Base-by-base conservation (phyloP, 2,329 filamentous ascomycete genomes). In the Chrysoporthe deuterocubensis region DNA sequence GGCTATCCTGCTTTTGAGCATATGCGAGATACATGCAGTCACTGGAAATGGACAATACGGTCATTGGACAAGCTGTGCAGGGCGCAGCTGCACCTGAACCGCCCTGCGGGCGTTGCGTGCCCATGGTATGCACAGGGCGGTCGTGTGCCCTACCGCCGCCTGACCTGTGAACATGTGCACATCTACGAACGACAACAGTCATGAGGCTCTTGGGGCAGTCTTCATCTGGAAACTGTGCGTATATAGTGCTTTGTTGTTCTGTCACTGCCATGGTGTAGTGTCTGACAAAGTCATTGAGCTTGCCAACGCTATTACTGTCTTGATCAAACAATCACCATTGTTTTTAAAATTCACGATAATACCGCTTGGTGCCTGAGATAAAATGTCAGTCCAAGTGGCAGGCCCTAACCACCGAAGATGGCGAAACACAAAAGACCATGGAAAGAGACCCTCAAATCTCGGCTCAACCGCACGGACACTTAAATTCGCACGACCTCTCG, bases 81-180 rank as follows among this genome's bases (percentile, higher is more conserved):
- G 54, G 54, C 34, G 54, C 34, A 40, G 32, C 54, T 37, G 52
- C 32, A 37, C 26, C 34, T n/a, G 52, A 18, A 26, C 54, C 54
- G 54, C 54, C 32, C 34, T 57, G 0, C 1, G 7, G 26, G n/a
- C 18, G 54, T 16, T 57, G 54, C 34, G 16, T 18, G 54, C 54
- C 54, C 34, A n/a, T 18, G 8, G 18, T 18, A 16, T 57, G 11
- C 1, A 21, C 54, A 40, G 54, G 34, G 32, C 54, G 54, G 7
- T 11, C 54, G n/a, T 37, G 54, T 57, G 54, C 32, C 16, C 54
- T n/a, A 11, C 16, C 14, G 14, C 52, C 54, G 54, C 54, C 54
- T 57, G 34, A 57, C n/a, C n/a, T 40, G 54, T 40, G 16, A 40
- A 21, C 54, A 57, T 40, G 54, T 57, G 54, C 54, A 57, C 54